These are phyloP conservation scores for Leccinum fuscescens DNA, from an alignment of 1,284 basidiomycete genomes.

Conservation along the genomic window DNA sequence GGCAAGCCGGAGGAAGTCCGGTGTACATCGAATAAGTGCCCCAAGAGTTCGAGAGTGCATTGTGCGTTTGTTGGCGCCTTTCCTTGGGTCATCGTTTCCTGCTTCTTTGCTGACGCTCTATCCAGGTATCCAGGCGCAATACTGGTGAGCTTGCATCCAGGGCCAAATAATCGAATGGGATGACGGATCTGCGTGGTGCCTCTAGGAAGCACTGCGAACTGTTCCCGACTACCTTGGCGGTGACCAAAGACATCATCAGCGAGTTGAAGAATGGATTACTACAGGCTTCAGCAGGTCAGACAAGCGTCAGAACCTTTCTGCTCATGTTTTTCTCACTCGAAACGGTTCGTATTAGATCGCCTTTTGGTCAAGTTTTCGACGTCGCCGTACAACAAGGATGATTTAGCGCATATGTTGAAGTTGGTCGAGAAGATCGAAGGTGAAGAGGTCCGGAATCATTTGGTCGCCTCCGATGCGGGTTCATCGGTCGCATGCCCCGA, in stretches of 20 bases:
- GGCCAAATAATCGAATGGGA: not conserved
- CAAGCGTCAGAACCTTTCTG: not conserved
- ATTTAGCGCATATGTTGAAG: slow-evolving; percentile 27
- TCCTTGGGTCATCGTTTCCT: not conserved
- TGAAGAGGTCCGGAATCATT: not conserved
- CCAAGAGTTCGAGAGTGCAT: slow-evolving; percentile 12
- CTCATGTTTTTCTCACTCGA: not conserved
- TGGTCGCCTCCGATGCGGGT: not conserved
- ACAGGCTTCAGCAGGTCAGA: slow-evolving; percentile 31
- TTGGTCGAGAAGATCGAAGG: slow-evolving; percentile 31
- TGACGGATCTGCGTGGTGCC: not conserved
- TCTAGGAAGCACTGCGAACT: slow-evolving; percentile 32
- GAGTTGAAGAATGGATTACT: slow-evolving; percentile 25
- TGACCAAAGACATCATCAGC: slow-evolving; percentile 19
- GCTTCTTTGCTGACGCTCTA: not conserved
- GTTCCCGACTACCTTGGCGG: slow-evolving; percentile 26
- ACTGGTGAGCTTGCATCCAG: slow-evolving; percentile 23
- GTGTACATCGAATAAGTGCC: slow-evolving; percentile 25
- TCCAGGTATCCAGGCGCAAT: slow-evolving; percentile 30
- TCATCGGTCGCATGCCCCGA: slow-evolving; percentile 4
- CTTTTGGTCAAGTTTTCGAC: slow-evolving; percentile 34
- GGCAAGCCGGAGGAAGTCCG: slow-evolving; percentile 12
- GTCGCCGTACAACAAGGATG: slow-evolving; percentile 26
- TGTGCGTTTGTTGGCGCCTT: slow-evolving; percentile 25
- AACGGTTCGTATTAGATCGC: slow-evolving; percentile 18